These are phyloP conservation scores for Tetracladium setigerum DNA, from an alignment of 495 filamentous ascomycete genomes.

Conservation along the genomic window DNA sequence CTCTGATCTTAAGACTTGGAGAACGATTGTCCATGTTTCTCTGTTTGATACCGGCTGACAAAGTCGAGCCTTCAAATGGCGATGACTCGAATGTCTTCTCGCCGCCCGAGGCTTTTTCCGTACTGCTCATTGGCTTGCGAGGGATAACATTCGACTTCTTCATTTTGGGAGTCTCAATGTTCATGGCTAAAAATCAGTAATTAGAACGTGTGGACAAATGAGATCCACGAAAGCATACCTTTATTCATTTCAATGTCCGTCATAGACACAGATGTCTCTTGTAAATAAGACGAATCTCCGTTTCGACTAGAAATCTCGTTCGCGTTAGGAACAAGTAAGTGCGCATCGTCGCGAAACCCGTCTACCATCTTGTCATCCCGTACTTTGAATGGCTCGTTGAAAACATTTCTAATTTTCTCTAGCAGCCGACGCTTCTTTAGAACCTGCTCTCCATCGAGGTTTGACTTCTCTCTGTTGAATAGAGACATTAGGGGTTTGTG, in stretches of 20 bases:
- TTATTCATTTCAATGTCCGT: slow-evolving; percentile 23
- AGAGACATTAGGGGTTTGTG: too few relatives aligned
- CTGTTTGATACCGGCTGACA: neutral
- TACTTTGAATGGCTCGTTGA: slow-evolving; percentile 9
- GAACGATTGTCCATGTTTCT: slow-evolving; percentile 21
- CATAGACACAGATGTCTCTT: slow-evolving; percentile 3
- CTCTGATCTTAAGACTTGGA: slow-evolving; percentile 14
- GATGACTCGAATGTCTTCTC: slow-evolving; percentile 12
- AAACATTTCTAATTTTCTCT: slow-evolving; percentile 17
- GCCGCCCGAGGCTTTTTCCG: slow-evolving; percentile 14
- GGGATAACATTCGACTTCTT: slow-evolving; percentile 16
- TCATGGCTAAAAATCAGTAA: slow-evolving; percentile 7
- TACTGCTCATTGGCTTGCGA: slow-evolving; percentile 21
- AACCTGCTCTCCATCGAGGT: too few relatives aligned
- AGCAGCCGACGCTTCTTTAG: slow-evolving; percentile 16
- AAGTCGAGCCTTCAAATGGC: too few relatives aligned
- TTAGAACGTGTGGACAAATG: slow-evolving; percentile 1
- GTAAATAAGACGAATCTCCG: neutral
- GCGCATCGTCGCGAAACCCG: too few relatives aligned
- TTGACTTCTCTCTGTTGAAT: too few relatives aligned
- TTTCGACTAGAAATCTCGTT: too few relatives aligned
- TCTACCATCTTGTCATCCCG: neutral
- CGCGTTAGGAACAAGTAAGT: too few relatives aligned
- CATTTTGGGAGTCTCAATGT: slow-evolving; percentile 20
- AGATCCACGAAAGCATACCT: slow-evolving; percentile 2